These are phyloP conservation scores for Xylariaceae sp. DNA, from an alignment of 2,329 filamentous ascomycete species.

Conservation along the genomic window DNA sequence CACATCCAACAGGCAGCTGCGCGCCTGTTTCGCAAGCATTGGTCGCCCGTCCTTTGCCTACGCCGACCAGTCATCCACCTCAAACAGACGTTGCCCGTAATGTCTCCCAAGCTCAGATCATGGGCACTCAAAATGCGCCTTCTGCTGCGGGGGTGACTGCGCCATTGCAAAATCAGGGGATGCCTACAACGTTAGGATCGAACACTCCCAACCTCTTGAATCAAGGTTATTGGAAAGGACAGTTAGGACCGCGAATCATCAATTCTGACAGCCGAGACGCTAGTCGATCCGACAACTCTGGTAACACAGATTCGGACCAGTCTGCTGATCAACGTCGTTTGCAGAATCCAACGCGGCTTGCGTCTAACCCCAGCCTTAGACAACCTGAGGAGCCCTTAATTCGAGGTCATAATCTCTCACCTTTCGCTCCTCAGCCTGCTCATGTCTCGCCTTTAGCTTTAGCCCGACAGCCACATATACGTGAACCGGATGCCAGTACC, in stretches of 20 bases:
- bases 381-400: constrained; percentile 58
- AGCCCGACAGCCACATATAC: constrained; percentile 36
- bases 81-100: constrained; percentile 12
- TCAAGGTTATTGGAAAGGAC: constrained; percentile 17
- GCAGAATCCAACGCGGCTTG: constrained; percentile 35
- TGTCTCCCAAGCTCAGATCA: constrained; percentile 15
- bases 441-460: constrained; percentile 59
- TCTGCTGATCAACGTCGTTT: constrained; percentile 35
- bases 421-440: constrained; percentile 70
- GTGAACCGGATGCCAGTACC: constrained; percentile 31
- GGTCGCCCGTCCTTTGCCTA: constrained; percentile 16
- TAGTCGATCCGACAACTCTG: constrained; percentile 42
- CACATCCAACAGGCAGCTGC: constrained; percentile 32
- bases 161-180: constrained; percentile 16
- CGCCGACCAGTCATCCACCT: constrained; percentile 8
- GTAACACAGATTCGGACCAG: constrained; percentile 36
- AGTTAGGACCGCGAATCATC: constrained; percentile 29
- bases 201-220: constrained; percentile 1
- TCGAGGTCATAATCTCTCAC: constrained; percentile 68
- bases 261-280: constrained; percentile 41
- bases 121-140: constrained; percentile 21
- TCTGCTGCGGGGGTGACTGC: constrained; percentile 11
- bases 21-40: constrained; percentile 18
- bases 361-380: constrained; percentile 38
- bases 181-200: constrained; percentile 9